Evolutionary conservation across 345 rosid genomes (phyloP), one percentile per base, ranked within the genome.

Genomic region (Rhodamnia argentea): DNA sequence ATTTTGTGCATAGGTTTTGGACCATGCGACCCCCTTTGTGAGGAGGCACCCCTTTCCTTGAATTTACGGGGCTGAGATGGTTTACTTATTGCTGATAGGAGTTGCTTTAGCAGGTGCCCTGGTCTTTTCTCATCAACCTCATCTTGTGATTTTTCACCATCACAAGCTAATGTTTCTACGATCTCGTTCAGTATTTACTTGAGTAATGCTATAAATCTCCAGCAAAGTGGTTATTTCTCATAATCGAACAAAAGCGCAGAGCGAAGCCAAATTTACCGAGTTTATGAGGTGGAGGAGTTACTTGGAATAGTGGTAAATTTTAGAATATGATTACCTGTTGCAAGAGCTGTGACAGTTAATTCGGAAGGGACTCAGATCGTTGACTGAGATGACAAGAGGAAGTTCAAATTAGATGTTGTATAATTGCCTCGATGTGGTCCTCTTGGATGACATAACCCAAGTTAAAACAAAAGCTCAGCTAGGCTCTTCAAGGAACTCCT

Each of bases 81-180:
- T 29, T 64, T 29, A 64, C 76, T 29, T 29, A 64, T 70, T 32
- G 78, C 37, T 16, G 22, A 70, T 22, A 32, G 37, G 47, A 70
- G 47, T 18, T 70, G 10, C 10, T 32, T 64, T 32, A 32, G 47
- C 44, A 32, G 24, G 16, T 18, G 78, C 78, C 7, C 40, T 70
- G 78, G 78, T 70, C 47, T 1, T 70, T 64, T 70, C 47, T 32
- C 44, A 32, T 32, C 37, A 47, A 32, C 78, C 78, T 70, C 78
- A 18, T 70, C 24, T 70, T 32, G 78, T 32, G 47, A 70, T 32
- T 32, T 32, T 32, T 70, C 42, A 32, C 78, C 84, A 40, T 84
- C 88, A 56, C 84, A 29, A 74, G 86, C 86, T 76, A 84, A 84
- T 87, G 88, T 87, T 84, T 87, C 86, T 54, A 87, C 24, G 20